Percentiles rank a stretch among this genome's conserved stretches.
phyloP scores from a whole-genome alignment of 805 yeast genomes.

The Candida dajiaensis region DNA sequence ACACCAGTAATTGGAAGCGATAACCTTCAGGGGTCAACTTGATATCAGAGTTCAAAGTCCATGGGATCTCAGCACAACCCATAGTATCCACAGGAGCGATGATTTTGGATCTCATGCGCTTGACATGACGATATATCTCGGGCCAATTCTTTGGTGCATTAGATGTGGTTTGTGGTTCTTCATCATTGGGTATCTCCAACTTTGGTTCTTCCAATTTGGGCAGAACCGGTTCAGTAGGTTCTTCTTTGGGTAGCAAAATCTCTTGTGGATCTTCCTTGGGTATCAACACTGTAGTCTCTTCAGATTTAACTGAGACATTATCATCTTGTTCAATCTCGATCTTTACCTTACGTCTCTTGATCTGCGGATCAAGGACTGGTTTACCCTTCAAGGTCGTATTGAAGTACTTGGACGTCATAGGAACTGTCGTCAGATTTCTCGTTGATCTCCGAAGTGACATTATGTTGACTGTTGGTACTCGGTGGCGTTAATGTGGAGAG shows the following conservation, averaged over 20 bases:
- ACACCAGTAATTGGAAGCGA: constrained; percentile 70
- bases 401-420: not conserved
- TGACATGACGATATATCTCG: constrained; percentile 52
- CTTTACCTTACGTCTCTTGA: not conserved
- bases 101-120: constrained; percentile 57
- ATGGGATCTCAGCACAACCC: constrained; percentile 69
- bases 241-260: not conserved
- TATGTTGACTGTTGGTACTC: not conserved
- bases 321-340: not conserved
- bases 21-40: constrained; percentile 30
- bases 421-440: not conserved
- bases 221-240: not conserved
- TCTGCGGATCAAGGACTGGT: not conserved
- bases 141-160: constrained; percentile 41
- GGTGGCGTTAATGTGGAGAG: not conserved
- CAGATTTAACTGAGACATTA: not conserved
- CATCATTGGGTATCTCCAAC: not conserved
- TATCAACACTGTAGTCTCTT: not conserved
- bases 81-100: constrained; percentile 83
- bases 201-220: not conserved
- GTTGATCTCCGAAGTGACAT: not conserved
- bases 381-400: not conserved
- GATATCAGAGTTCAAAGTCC: constrained; percentile 27
- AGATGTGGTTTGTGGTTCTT: not conserved
- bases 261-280: not conserved